Conservation (phyloP, 768 basidiomycete species). For the Serendipita sp. region DNA sequence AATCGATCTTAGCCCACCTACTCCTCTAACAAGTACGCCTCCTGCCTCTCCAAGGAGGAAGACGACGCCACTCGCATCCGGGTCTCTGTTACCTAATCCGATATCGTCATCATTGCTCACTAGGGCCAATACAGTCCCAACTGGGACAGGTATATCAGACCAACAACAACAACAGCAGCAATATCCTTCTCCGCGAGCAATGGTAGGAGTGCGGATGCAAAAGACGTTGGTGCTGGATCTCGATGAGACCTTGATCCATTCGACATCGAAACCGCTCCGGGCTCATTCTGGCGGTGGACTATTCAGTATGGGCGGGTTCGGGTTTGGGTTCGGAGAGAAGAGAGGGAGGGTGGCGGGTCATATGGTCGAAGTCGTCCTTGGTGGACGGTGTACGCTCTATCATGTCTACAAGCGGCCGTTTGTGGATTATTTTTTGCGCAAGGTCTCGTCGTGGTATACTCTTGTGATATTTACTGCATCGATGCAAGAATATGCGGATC, state of each 20-base stretch:
- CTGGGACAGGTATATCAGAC: constrained; percentile 20
- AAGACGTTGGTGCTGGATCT: constrained; percentile 96
- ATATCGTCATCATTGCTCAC: constrained; percentile 6
- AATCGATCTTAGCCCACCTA: constrained; percentile 1
- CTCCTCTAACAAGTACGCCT: background rate
- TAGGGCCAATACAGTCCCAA: constrained; percentile 8
- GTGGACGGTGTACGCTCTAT: constrained; percentile 78
- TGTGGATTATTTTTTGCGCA: constrained; percentile 86
- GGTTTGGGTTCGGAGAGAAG: constrained; percentile 34
- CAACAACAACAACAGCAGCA: constrained; percentile 25
- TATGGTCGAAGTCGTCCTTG: constrained; percentile 84
- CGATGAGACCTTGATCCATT: constrained; percentile 97
- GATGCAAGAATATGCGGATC: constrained; percentile 98
- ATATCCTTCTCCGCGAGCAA: constrained; percentile 34
- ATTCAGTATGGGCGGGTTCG: constrained; percentile 37
- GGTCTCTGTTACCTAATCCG: background rate
- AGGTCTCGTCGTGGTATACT: constrained; percentile 96
- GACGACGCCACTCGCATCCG: constrained; percentile 6
- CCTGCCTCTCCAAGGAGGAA: background rate
- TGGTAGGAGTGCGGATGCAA: constrained; percentile 56
- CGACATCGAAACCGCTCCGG: constrained; percentile 64
- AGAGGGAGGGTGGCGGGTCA: constrained; percentile 58
- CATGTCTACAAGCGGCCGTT: constrained; percentile 98
- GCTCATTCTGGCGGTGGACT: constrained; percentile 26
- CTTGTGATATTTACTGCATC: constrained; percentile 98